Evolutionary conservation across 306 rosid species (phyloP), one percentile per base, ranked within the genome.

Genomic region (Gastrolobium villosum): DNA sequence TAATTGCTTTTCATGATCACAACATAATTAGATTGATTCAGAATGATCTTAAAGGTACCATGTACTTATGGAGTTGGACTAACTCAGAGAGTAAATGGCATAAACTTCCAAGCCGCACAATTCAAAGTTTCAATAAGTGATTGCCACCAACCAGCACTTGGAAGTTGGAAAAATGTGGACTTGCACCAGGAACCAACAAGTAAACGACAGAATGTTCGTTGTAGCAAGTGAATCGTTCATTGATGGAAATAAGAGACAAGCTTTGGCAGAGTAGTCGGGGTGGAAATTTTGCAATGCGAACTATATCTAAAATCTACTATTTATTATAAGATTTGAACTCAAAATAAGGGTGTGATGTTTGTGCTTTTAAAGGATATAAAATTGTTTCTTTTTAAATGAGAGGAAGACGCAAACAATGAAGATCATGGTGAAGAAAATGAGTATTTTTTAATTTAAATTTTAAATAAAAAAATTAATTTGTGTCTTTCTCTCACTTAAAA

Each of bases 111-210:
- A 43, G 55, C 9, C 5, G 31, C 40, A 37, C 26, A 20, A 20
- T 8, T 6, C 56, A 50, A 50, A 14, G 26, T 13, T 49, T 13
- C 35, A 56, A 15, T 6, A 49, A 41, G 34, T 40, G 35, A 26
- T 32, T 15, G 48, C 70, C 15, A 43, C 53, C 14, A 40, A 9
- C 5, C 46, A 62, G 30, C 45, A 62, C 68, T 62, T 57, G 6
- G 31, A 53, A 10, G 9, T 30, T 62, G 80, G 73, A 64, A 76
- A 72, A 64, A 39, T 3, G 41, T 53, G 72, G 72, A 20, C 2
- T 6, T 26, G 41, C 64, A 75, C 72, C 10, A 0, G 20, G 41
- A 76, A 50, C 43, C 44, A 40, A 65, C 55, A 76, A 11, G 7
- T 44, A 64, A 37, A 10, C 6, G 54, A 64, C 64, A 64, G 4